Evolutionary conservation across 2,329 filamentous ascomycete species (phyloP), one percentile per base, ranked within the genome.

Genomic region (Ceratocystis albifundus): DNA sequence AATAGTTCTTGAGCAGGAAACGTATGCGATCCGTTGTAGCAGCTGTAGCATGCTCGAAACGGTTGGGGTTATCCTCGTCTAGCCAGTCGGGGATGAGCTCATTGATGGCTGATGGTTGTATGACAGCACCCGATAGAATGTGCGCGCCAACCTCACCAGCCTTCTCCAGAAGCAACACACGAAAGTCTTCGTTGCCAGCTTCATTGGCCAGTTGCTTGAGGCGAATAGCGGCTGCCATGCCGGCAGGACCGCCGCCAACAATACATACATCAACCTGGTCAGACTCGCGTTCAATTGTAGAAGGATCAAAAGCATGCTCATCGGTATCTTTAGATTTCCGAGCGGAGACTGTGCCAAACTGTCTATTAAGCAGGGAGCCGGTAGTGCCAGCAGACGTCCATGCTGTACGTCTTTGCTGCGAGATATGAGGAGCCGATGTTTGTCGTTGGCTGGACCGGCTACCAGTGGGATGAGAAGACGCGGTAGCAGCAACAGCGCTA

Each of bases 211-310:
- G 81, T 77, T 99, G 93, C 80, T 97, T 97, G 66, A 99, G 79
- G 70, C 89, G 88, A 74, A 99, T 99, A 63, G 93, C 94, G 61
- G 94, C 92, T 71, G 89, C 88, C 70, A 99, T 82, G 68, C 94
- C 94, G 64, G 94, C 90, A 65, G 94, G 94, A n/a, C 94, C 93
- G 75, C 90, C 94, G 73, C 94, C 94, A 65, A 99, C 85, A 72
- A 99, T 97, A 76, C 91, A 96, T 36, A 99, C 92, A 76, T 99
- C 94, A 36, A 99, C 94, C 77, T 94, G 80, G 73, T 99, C 94
- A 65, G 85, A 88, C 75, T 97, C 94, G 70, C 94, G 87, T 70
- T 97, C 93, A 67, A 92, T 80, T 66, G 76, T 77, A 28, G 78
- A 76, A 7, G 87, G 87, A 73, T 91, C 86, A 71, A 90, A 89